Percentiles rank a stretch among this genome's conserved stretches.
These are phyloP conservation scores for Malbranchea cinnamomea DNA, from an alignment of 2,329 filamentous ascomycete genomes.

Conservation along the genomic window DNA sequence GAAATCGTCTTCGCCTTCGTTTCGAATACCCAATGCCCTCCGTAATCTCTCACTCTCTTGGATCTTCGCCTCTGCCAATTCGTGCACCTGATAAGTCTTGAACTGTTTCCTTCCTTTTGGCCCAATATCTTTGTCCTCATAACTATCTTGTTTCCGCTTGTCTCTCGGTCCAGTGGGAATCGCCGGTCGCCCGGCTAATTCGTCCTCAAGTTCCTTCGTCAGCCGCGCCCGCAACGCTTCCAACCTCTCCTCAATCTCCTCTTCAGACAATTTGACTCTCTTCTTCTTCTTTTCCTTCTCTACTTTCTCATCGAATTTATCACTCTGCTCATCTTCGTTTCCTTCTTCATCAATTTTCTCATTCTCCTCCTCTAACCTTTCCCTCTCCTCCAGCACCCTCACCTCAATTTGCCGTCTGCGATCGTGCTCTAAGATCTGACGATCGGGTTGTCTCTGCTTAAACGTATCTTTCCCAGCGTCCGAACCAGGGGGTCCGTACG, in stretches of 20 bases:
- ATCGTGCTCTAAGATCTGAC: conserved; percentile 88
- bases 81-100: conserved; percentile 90
- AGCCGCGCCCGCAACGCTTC: conserved; percentile 52
- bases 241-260: conserved; percentile 72
- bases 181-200: conserved; percentile 16
- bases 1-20: conserved; percentile 68
- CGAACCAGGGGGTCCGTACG: conserved; percentile 13
- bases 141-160: conserved; percentile 7
- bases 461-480: conserved; percentile 44
- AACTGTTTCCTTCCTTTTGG: conserved; percentile 36
- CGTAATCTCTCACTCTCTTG: conserved; percentile 82
- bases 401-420: conserved; percentile 83
- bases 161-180: conserved; percentile 3
- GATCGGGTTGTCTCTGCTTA: conserved; percentile 74
- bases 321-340: conserved; percentile 33
- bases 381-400: conserved; percentile 78
- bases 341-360: conserved; percentile 62
- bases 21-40: conserved; percentile 72
- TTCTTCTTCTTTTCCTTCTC: conserved; percentile 20
- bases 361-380: conserved; percentile 75
- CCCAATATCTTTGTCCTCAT: conserved; percentile 17
- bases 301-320: conserved; percentile 14
- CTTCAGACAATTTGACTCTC: conserved; percentile 44
- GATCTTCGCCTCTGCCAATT: conserved; percentile 90
- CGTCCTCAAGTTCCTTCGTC: conserved; percentile 38